phyloP scores from a whole-genome alignment of 495 filamentous ascomycete species.

The Sporormia fimetaria region DNA sequence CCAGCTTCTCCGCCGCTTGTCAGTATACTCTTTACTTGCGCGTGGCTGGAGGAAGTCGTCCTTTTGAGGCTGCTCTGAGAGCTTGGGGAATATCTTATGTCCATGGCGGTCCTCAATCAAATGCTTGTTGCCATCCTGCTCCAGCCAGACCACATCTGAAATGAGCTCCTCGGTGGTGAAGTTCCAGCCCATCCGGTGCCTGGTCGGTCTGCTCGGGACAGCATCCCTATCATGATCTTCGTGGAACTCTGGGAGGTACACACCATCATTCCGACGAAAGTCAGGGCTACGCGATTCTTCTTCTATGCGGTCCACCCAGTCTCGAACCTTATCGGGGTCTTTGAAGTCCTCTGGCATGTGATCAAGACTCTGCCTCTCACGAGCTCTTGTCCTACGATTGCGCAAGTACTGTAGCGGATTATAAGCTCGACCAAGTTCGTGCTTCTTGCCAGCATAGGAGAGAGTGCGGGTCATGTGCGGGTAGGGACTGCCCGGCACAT shows the following conservation, averaged over 20 bases:
- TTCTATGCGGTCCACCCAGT: slow-evolving; percentile 64
- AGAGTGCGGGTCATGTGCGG: slow-evolving; percentile 24
- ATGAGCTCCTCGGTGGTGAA: slow-evolving; percentile 68
- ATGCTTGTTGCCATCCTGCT: slow-evolving; percentile 61
- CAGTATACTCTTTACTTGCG: slow-evolving; percentile 31
- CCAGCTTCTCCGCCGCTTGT: slow-evolving; percentile 22
- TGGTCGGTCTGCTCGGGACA: slow-evolving; percentile 14
- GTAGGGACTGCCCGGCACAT: slow-evolving; percentile 25
- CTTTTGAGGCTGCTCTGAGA: slow-evolving; percentile 10
- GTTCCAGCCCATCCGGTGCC: slow-evolving; percentile 68
- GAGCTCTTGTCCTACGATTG: slow-evolving; percentile 66
- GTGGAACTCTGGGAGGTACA: slow-evolving; percentile 46
- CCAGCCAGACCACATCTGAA: slow-evolving; percentile 76
- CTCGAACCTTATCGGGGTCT: slow-evolving; percentile 53
- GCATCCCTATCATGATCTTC: slow-evolving; percentile 18
- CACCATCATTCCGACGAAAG: slow-evolving; percentile 34
- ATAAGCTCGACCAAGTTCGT: slow-evolving; percentile 50
- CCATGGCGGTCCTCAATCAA: slow-evolving; percentile 65
- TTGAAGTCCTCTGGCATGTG: slow-evolving; percentile 64
- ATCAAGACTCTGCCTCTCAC: slow-evolving; percentile 59
- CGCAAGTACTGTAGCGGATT: slow-evolving; percentile 83
- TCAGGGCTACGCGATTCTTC: slow-evolving; percentile 35
- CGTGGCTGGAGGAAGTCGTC: slow-evolving; percentile 17
- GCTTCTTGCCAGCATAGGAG: slow-evolving; percentile 21
- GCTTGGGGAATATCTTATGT: slow-evolving; percentile 56